phyloP scores from a whole-genome alignment of 2,329 filamentous ascomycete genomes.

The Ceratocystis lukuohia region DNA sequence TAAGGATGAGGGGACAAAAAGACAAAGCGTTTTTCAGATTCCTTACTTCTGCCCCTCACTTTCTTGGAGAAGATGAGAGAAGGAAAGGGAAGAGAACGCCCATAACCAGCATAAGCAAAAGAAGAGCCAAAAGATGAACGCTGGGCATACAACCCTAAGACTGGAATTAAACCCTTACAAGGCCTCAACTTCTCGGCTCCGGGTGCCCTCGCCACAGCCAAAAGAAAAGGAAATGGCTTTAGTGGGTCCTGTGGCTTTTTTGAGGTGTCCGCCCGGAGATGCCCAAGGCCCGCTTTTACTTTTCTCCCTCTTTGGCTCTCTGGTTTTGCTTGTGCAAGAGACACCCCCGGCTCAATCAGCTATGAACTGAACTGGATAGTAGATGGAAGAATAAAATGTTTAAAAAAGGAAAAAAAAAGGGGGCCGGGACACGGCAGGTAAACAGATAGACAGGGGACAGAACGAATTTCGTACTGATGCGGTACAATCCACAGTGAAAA shows the following conservation, averaged over 20 bases:
- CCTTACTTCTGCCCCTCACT: background rate
- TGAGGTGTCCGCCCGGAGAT: background rate
- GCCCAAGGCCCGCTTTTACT: background rate
- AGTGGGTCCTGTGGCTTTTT: background rate
- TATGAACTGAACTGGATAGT: background rate
- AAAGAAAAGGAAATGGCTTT: background rate
- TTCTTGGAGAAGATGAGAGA: background rate
- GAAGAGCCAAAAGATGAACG: background rate
- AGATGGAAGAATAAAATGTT: too few species aligned
- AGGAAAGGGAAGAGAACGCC: background rate
- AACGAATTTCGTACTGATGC: background rate
- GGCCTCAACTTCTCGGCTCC: background rate
- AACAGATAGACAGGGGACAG: background rate
- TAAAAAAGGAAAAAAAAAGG: background rate
- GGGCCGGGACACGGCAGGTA: background rate
- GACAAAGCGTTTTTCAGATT: background rate
- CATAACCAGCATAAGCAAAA: background rate
- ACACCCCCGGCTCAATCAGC: background rate
- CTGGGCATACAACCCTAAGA: too few species aligned
- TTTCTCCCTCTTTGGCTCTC: too few species aligned
- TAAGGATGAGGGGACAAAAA: too few species aligned
- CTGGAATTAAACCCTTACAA: background rate
- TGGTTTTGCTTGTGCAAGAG: background rate
- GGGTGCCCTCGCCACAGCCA: background rate
- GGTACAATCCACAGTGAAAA: too few species aligned